Percentiles rank a stretch among this genome's conserved stretches.
Evolutionary conservation across 2,329 filamentous ascomycete species (phyloP).

Genomic region (Alternaria angustiovoidea): DNA sequence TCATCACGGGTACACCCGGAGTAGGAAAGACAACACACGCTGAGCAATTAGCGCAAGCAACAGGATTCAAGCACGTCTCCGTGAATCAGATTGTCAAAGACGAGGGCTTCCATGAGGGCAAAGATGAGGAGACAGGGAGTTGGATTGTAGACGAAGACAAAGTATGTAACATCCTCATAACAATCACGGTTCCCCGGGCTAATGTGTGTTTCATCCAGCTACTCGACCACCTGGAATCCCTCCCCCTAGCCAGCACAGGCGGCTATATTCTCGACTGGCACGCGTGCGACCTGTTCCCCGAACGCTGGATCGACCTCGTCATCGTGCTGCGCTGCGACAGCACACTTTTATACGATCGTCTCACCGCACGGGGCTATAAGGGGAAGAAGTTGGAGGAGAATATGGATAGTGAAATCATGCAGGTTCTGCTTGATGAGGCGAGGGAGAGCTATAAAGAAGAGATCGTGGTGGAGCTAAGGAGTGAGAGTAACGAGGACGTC

Average conservation of each 20-base stretch:
- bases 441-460: conserved; percentile 84
- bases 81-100: conserved; percentile 95
- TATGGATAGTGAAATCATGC: conserved; percentile 96
- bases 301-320: conserved; percentile 93
- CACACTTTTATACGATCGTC: conserved; percentile 80
- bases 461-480: conserved; percentile 87
- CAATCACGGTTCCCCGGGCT: background rate
- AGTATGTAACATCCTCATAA: conserved; percentile 57
- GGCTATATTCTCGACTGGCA: conserved; percentile 98
- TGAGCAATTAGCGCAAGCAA: conserved; percentile 78
- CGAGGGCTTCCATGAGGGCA: conserved; percentile 84
- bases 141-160: conserved; percentile 98
- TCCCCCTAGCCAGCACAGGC: conserved; percentile 69
- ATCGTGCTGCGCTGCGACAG: conserved; percentile 88
- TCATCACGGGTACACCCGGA: conserved; percentile 93
- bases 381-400: conserved; percentile 95
- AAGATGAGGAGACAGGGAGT: conserved; percentile 82
- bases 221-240: conserved; percentile 86
- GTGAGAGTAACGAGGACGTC: conserved; percentile 85
- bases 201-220: conserved; percentile 62
- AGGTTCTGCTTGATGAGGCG: conserved; percentile 90
- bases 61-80: conserved; percentile 81
- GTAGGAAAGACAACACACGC: conserved; percentile 96
- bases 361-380: conserved; percentile 79
- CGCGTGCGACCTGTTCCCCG: conserved; percentile 93